phyloP scores from a whole-genome alignment of 352 stramenopile species.

The Pythium sukuiense region DNA sequence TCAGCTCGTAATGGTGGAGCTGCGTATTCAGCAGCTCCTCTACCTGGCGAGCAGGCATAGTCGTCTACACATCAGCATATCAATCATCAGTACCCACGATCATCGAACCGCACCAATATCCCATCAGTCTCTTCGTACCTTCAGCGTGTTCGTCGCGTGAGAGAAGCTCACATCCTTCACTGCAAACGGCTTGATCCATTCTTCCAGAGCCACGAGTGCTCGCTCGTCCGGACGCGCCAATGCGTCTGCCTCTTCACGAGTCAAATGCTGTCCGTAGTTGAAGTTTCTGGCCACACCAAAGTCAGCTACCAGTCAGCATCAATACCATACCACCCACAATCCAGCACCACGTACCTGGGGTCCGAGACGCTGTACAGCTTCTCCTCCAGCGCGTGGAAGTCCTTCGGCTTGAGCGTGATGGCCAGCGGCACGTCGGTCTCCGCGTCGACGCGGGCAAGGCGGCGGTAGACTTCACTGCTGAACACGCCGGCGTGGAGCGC shows the following conservation, averaged over 20 bases:
- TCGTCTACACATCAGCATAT: conserved; percentile 19
- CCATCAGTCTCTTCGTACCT: conserved; percentile 16
- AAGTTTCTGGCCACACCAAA: conserved; percentile 31
- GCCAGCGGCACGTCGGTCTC: conserved; percentile 51
- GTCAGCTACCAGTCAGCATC: not conserved
- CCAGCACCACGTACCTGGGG: conserved; percentile 40
- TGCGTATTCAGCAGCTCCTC: conserved; percentile 53
- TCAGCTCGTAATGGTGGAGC: conserved; percentile 45
- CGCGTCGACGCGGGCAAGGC: conserved; percentile 8
- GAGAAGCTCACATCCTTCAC: conserved; percentile 7
- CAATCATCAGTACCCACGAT: not conserved
- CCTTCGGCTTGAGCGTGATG: conserved; percentile 44
- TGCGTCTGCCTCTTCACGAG: conserved; percentile 38
- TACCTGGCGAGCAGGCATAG: conserved; percentile 43
- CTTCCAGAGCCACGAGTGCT: conserved; percentile 44
- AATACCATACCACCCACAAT: not conserved
- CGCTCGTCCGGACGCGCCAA: conserved; percentile 45
- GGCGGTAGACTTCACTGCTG: conserved; percentile 13
- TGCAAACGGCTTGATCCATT: conserved; percentile 42
- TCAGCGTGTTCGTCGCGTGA: conserved; percentile 25
- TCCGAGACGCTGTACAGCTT: conserved; percentile 55
- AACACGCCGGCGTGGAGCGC: conserved; percentile 23
- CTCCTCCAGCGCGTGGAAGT: conserved; percentile 56
- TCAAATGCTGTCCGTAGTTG: conserved; percentile 55
- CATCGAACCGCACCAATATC: too few relatives aligned